Evolutionary conservation across 2,329 filamentous ascomycete species (phyloP), one percentile per base, ranked within the genome.

Genomic region (Epicoccum nigrum): DNA sequence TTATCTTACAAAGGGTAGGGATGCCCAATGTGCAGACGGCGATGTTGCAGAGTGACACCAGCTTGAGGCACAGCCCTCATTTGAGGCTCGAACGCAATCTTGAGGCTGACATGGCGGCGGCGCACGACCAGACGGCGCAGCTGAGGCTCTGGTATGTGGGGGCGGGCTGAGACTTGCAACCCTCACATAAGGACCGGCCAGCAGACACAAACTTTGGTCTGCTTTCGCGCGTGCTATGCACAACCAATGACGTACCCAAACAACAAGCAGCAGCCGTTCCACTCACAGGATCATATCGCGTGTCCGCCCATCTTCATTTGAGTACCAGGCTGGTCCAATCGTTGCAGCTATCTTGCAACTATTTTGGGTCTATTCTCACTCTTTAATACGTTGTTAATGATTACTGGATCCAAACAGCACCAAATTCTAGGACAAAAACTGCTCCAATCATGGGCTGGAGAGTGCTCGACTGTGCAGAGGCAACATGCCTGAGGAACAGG

Each of bases 401-500:
- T n/a, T n/a, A n/a, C n/a, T n/a, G n/a, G n/a, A n/a, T n/a, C n/a
- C n/a, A n/a, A n/a, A n/a, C n/a, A n/a, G n/a, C n/a, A n/a, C n/a
- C n/a, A n/a, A n/a, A n/a, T n/a, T n/a, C n/a, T n/a, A n/a, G n/a
- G n/a, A n/a, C n/a, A n/a, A n/a, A n/a, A n/a, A n/a, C n/a, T 39
- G 25, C 25, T n/a, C 8, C 30, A 27, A 45, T 15, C 19, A 62
- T 60, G 59, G 45, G 46, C 15, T 60, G 59, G 58, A 56, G 40
- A 31, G 4, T 65, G 6, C 53, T 67, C 21, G 55, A 62, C 16
- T 65, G 65, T 34, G 58, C 57, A 7, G 46, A 56, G 6, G 37
- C 34, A n/a, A 50, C 45, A 23, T 68, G 65, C 31, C 31, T 17
- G 1, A 20, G 30, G 16, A 48, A 35, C 6, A 56, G 58, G 15